Percentiles rank a stretch among this genome's conserved stretches.
Evolutionary conservation across 1,284 basidiomycete species (phyloP).

Genomic region (Cryptococcus sp.): DNA sequence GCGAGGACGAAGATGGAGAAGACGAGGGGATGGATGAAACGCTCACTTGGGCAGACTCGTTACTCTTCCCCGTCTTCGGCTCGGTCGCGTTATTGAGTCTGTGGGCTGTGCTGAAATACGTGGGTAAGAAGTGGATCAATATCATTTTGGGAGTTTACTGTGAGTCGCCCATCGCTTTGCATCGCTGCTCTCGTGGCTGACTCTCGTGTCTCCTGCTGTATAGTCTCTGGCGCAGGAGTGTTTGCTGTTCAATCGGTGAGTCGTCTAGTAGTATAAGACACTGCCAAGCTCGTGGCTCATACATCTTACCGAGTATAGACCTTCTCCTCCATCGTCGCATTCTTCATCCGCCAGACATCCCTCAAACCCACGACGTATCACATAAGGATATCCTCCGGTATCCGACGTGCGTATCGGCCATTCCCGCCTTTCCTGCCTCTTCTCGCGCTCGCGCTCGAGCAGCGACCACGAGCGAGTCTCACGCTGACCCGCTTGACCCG

Average conservation of each 20-base stretch:
- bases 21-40: constrained; percentile 45
- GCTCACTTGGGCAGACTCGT: constrained; percentile 45
- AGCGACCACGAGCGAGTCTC: background rate
- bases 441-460: constrained; percentile 1
- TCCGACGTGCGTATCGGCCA: constrained; percentile 42
- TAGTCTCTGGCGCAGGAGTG: constrained; percentile 46
- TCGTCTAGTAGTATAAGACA: background rate
- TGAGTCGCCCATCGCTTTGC: constrained; percentile 63
- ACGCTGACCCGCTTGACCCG: constrained; percentile 20
- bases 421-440: background rate
- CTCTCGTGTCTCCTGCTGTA: background rate
- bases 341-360: constrained; percentile 22
- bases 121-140: constrained; percentile 76
- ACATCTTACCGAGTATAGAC: constrained; percentile 29
- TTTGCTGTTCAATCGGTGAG: constrained; percentile 50
- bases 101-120: constrained; percentile 58
- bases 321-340: constrained; percentile 34
- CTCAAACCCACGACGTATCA: constrained; percentile 41
- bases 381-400: constrained; percentile 44
- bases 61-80: constrained; percentile 50
- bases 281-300: background rate
- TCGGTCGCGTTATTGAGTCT: constrained; percentile 44
- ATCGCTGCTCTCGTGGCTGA: constrained; percentile 46
- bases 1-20: constrained; percentile 42
- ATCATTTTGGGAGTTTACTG: constrained; percentile 65